Conservation (phyloP, 495 filamentous ascomycete genomes). For the Penicillium cosmopolitanum region DNA sequence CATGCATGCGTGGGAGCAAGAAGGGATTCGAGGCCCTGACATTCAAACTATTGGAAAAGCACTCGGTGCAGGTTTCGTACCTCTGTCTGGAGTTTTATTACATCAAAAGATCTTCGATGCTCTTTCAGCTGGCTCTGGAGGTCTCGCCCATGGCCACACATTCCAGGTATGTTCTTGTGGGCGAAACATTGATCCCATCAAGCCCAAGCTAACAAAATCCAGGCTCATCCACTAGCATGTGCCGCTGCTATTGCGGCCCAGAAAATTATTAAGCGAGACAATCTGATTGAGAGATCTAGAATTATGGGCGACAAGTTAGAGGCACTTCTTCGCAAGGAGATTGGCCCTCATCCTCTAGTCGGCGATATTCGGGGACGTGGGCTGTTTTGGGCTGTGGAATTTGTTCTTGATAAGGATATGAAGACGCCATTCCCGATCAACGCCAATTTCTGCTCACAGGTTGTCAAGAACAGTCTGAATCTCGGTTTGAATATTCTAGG, state of each 20-base stretch:
- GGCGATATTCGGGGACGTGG: slow-evolving; percentile 68
- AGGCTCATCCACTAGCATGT: slow-evolving; percentile 62
- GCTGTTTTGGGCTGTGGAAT: slow-evolving; percentile 65
- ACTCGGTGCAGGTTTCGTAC: slow-evolving; percentile 43
- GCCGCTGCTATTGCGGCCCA: slow-evolving; percentile 65
- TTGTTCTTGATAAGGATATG: slow-evolving; percentile 50
- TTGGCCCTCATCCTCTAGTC: slow-evolving; percentile 58
- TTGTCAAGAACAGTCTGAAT: slow-evolving; percentile 15
- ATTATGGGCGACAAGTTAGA: slow-evolving; percentile 55
- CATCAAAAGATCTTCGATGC: slow-evolving; percentile 36
- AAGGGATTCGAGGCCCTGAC: slow-evolving; percentile 40
- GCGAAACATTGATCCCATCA: not conserved
- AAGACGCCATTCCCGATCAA: slow-evolving; percentile 46
- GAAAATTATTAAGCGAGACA: slow-evolving; percentile 57
- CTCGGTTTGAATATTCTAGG: slow-evolving; percentile 21
- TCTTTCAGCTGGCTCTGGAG: slow-evolving; percentile 33
- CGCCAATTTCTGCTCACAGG: slow-evolving; percentile 15
- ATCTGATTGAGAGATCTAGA: slow-evolving; percentile 56
- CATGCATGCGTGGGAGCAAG: slow-evolving; percentile 44
- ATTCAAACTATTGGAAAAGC: slow-evolving; percentile 48
- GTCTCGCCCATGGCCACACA: slow-evolving; percentile 63
- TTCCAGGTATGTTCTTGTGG: slow-evolving; percentile 16
- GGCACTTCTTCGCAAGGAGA: slow-evolving; percentile 40
- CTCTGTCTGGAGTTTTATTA: slow-evolving; percentile 42
- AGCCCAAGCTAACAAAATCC: slow-evolving; percentile 13